Base-by-base conservation (phyloP, 352 stramenopile genomes). In the Pythium biforme region DNA sequence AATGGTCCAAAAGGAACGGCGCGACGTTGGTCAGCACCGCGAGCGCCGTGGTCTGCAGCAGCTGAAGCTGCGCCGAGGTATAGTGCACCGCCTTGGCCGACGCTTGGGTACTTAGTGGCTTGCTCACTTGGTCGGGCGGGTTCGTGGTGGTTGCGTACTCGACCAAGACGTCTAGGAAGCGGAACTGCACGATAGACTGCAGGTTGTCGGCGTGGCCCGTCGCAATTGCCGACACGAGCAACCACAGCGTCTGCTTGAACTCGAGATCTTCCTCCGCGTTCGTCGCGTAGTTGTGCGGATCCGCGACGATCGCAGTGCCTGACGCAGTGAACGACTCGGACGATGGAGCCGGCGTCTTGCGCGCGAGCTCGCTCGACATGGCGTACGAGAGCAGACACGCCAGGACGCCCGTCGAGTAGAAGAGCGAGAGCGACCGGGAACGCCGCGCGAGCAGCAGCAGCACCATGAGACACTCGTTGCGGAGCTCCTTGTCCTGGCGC, bases 221-320 rank as follows among this genome's bases (percentile, higher is more conserved):
- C 22, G 68, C 58, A 40, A 90, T 73, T n/a, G 81, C 72, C 1
- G 81, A 74, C 14, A 94, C 55, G 12, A 92, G 22, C 43, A 80
- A 74, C 84, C 82, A 94, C 12, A 92, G 56, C 62, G 82, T 74
- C 59, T 89, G 83, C 69, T 94, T 94, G 68, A 94, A 90, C 66
- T 94, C 84, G 34, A 94, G 81, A 60, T 94, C 82, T 47, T 88
- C 81, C 48, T 87, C 78, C 45, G 75, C 74, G 46, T 74, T 84
- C n/a, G 76, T 90, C 14, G 80, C 77, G 57, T 88, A 93, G 55
- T 85, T 62, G 45, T 84, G 73, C 8, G 62, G 72, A 43, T 79
- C 86, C 5, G 81, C 79, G 2, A 75, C 82, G 33, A 91, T 76
- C 22, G 74, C 75, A 1, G 43, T 15, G 20, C 46, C 22, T 33